Base-by-base conservation (phyloP, 208 protist genomes). In the Crithidia mellificae region DNA sequence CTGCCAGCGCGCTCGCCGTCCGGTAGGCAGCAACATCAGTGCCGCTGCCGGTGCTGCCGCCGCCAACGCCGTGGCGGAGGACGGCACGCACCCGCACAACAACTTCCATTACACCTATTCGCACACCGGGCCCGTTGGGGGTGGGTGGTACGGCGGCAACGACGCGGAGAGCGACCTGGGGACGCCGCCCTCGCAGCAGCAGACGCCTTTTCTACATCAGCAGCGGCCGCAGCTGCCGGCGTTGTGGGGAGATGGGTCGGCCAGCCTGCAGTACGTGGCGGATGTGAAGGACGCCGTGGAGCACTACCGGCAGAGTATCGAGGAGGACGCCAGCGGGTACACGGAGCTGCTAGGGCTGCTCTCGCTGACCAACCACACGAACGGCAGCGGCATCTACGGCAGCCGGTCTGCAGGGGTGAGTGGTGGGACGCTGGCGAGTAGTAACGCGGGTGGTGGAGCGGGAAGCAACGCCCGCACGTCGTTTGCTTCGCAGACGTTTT, bases 241-340 rank as follows among this genome's bases (percentile, higher is more conserved):
- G 49, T 53, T 85, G 55, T 85, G 80, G 80, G 76, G 72, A 25
- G 72, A 80, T 41, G 76, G 76, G 17, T 80, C 67, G 11, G 43
- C 67, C 8, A 74, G 68, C 24, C 50, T 85, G 27, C 63, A 74
- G 53, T 77, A 76, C 52, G 67, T 85, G n/a, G 72, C 75, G 3
- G 55, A 69, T 20, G 72, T 81, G 17, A 68, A 67, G 47, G 76
- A 82, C 34, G 72, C 68, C 4, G 63, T 85, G 15, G 56, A 73
- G 46, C 54, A 51, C 22, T 85, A 85, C 65, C 63, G 78, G 29
- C 39, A 47, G 34, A 75, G 58, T 44, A 57, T 68, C 44, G 66
- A 72, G 30, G 64, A 72, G 22, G 68, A 80, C 50, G 17, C 68
- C 8, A 71, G 64, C 51, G 71, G 66, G 20, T 72, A 74, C 65